phyloP scores from a whole-genome alignment of 345 rosid species.

The Salix suchowensis region DNA sequence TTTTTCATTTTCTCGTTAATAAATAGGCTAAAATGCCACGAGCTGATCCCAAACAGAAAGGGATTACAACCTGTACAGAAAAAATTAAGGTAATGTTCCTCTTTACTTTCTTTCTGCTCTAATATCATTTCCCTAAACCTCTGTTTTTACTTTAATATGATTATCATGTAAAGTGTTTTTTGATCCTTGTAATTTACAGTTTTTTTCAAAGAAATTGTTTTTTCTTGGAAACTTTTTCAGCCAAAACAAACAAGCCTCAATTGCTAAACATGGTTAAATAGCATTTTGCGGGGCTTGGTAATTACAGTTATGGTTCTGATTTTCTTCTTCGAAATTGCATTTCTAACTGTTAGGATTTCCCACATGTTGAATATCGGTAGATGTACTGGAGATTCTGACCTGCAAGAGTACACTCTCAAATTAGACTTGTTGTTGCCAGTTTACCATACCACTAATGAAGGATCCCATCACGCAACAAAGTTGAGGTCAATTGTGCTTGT shows the following conservation, averaged over 20 bases:
- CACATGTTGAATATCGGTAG: neutral
- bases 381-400: neutral
- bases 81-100: neutral
- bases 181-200: neutral
- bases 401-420: slow-evolving; percentile 16
- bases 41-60: too few species aligned
- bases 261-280: too few species aligned
- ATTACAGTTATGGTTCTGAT: too few species aligned
- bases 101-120: neutral
- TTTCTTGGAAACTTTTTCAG: too few species aligned
- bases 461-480: slow-evolving; percentile 25
- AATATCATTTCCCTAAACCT: too few species aligned
- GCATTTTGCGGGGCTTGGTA: too few species aligned
- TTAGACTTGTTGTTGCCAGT: slow-evolving; percentile 6
- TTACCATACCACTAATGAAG: slow-evolving; percentile 20
- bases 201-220: too few species aligned
- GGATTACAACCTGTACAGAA: neutral
- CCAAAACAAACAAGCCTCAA: too few species aligned
- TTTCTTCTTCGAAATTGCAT: too few species aligned
- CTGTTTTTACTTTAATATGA: neutral
- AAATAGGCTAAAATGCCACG: too few species aligned
- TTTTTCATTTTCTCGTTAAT: too few species aligned
- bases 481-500: slow-evolving; percentile 18
- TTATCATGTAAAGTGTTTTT: neutral
- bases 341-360: neutral